Percentiles rank a stretch among this genome's conserved stretches.
phyloP scores from a whole-genome alignment of 805 yeast genomes.

The Ogataea ramenticola region DNA sequence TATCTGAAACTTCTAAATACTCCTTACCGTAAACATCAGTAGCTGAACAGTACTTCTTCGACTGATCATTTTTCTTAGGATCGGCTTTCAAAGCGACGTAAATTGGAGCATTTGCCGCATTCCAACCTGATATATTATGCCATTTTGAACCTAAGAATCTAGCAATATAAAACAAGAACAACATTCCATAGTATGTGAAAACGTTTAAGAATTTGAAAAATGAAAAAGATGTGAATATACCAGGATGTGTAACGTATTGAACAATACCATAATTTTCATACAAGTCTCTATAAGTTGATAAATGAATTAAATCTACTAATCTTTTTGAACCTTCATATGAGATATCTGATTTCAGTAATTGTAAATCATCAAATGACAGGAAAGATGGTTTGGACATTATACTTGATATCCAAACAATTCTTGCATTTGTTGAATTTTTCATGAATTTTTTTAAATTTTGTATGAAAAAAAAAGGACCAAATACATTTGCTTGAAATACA shows the following conservation, averaged over 20 bases:
- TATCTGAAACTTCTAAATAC: constrained; percentile 45
- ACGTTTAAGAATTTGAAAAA: constrained; percentile 70
- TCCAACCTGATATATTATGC: constrained; percentile 85
- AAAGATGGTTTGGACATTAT: constrained; percentile 72
- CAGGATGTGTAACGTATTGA: constrained; percentile 87
- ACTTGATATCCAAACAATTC: constrained; percentile 80
- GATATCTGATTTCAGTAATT: constrained; percentile 51
- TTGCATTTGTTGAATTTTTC: constrained; percentile 38
- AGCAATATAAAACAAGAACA: constrained; percentile 74
- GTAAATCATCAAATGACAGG: constrained; percentile 68
- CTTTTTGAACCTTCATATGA: constrained; percentile 93
- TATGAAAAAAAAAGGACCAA: constrained; percentile 85
- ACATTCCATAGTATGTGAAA: constrained; percentile 81
- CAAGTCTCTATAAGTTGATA: constrained; percentile 54
- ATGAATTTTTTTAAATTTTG: constrained; percentile 53
- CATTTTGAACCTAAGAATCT: constrained; percentile 77
- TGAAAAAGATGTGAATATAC: constrained; percentile 81
- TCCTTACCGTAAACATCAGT: constrained; percentile 58
- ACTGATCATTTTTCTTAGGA: constrained; percentile 33
- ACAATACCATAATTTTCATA: constrained; percentile 42
- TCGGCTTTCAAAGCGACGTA: constrained; percentile 52
- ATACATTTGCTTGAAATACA: constrained; percentile 93
- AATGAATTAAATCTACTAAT: constrained; percentile 74
- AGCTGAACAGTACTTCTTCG: constrained; percentile 68
- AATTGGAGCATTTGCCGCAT: constrained; percentile 83